Percentiles rank a stretch among this genome's conserved stretches.
These are phyloP conservation scores for Calendula officinalis DNA, from an alignment of 129 eudicot species.

Conservation along the genomic window DNA sequence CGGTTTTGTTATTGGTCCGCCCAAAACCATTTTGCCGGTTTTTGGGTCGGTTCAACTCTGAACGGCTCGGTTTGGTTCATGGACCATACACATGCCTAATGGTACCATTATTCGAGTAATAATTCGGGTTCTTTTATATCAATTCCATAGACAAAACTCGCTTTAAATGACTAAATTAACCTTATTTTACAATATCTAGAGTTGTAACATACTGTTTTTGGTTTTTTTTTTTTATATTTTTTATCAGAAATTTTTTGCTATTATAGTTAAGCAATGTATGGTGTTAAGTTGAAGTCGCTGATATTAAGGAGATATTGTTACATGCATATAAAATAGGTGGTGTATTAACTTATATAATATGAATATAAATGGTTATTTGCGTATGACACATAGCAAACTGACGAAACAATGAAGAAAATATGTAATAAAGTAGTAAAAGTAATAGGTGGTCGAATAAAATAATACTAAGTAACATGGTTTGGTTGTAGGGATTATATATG, in stretches of 20 bases:
- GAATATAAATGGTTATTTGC: not conserved
- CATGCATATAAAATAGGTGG: not conserved
- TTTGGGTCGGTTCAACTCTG: no score
- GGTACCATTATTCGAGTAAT: no score
- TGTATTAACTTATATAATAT: not conserved
- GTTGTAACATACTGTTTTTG: not conserved
- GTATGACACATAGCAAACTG: conserved; percentile 15
- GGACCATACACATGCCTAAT: no score
- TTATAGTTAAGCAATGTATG: not conserved
- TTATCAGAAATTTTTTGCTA: not conserved
- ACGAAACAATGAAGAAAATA: not conserved
- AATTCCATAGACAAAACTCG: no score
- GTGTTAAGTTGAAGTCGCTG: not conserved
- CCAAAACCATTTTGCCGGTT: no score
- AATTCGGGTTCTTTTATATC: no score
- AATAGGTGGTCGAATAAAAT: conserved; percentile 14
- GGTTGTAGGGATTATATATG: conserved; percentile 15
- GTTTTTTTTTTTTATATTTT: not conserved
- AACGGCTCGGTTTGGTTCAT: no score
- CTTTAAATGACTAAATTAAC: no score
- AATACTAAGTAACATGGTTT: conserved; percentile 10
- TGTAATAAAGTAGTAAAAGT: not conserved
- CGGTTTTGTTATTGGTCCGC: no score
- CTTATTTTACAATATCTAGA: no score
- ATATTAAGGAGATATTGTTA: not conserved